Evolutionary conservation across 2,329 filamentous ascomycete species (phyloP).

Genomic region (Ophiostoma ulmi): DNA sequence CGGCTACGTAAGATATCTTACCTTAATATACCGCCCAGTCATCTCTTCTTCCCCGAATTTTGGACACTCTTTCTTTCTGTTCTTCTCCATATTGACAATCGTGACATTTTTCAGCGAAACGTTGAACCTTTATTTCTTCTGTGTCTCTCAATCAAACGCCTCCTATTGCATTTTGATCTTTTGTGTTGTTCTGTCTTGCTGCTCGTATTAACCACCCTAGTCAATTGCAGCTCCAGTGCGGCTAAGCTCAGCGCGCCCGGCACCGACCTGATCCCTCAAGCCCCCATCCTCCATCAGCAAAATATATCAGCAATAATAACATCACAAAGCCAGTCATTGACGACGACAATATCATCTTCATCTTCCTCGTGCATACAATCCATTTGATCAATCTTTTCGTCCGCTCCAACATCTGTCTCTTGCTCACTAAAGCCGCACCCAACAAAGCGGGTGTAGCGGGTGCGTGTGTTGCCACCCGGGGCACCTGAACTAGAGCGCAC

Average conservation of each 20-base stretch:
- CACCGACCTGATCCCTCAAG: not conserved
- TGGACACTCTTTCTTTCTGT: too few species aligned
- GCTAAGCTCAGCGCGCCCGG: not conserved
- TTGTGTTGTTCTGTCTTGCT: not conserved
- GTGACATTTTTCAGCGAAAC: not conserved
- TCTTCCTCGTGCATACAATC: not conserved
- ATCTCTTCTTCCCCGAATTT: not conserved
- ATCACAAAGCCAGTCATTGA: not conserved
- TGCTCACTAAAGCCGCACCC: not conserved
- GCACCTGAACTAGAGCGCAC: conserved; percentile 3
- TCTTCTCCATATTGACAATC: conserved; percentile 2
- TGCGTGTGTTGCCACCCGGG: conserved; percentile 3
- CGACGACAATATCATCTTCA: not conserved
- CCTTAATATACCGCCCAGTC: not conserved
- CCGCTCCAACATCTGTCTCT: not conserved
- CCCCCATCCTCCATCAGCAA: not conserved
- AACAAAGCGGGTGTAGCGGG: conserved; percentile 8
- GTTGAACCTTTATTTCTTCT: not conserved
- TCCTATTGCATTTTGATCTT: not conserved
- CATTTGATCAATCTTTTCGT: not conserved
- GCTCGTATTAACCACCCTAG: not conserved
- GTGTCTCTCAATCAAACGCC: not conserved
- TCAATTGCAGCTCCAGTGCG: not conserved
- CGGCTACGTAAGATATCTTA: not conserved
- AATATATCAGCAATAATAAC: not conserved